These are phyloP conservation scores for peach (Prunus persica) DNA, from an alignment of 306 rosid species.

Conservation along the genomic window Prunus_persica_NCBIv2 NC_034016.1:16337001-16337500, in stretches of 20 bases:
- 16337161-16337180: conserved; percentile 38
- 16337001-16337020: background rate
- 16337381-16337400: background rate
- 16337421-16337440: too few relatives aligned
- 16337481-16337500: too few relatives aligned
- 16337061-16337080: conserved; percentile 89
- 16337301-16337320: conserved; percentile 13
- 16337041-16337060: conserved; percentile 92
- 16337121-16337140: background rate
- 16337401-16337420: too few relatives aligned
- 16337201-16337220: conserved; percentile 91
- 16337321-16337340: conserved; percentile 31
- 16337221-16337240: conserved; percentile 75
- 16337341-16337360: conserved; percentile 52
- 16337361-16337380: conserved; percentile 24
- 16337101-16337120: conserved; percentile 7
- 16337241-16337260: conserved; percentile 47
- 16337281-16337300: conserved; percentile 33
- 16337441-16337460: too few relatives aligned
- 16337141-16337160: background rate
- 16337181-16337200: conserved; percentile 69
- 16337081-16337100: conserved; percentile 68
- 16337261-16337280: conserved; percentile 50
- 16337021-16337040: conserved; percentile 71
- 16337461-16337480: too few relatives aligned